phyloP scores from a whole-genome alignment of 257 asterid genomes.

The Handroanthus guayacan region DNA sequence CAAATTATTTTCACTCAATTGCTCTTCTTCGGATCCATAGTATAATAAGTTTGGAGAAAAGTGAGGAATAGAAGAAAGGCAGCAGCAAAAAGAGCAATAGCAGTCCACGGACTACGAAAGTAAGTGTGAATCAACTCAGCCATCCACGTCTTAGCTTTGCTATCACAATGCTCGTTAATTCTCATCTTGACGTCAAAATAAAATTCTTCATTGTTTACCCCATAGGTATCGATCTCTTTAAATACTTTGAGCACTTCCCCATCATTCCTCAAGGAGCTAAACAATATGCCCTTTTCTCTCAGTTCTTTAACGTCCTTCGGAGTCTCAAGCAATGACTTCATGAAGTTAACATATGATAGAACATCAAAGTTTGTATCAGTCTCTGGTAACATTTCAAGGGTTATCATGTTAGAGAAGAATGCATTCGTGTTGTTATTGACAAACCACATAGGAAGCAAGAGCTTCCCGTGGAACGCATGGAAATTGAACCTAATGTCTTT shows the following conservation, averaged over 20 bases:
- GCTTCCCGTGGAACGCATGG: not conserved
- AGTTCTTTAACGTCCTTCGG: slow-evolving; percentile 40
- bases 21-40: not conserved
- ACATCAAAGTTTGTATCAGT: slow-evolving; percentile 25
- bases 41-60: slow-evolving; percentile 25
- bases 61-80: slow-evolving; percentile 36
- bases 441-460: slow-evolving; percentile 9
- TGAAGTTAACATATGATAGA: slow-evolving; percentile 41
- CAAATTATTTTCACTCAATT: not conserved
- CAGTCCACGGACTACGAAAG: slow-evolving; percentile 52
- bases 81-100: slow-evolving; percentile 43
- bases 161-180: slow-evolving; percentile 22
- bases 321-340: slow-evolving; percentile 44
- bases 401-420: slow-evolving; percentile 41
- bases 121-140: slow-evolving; percentile 45
- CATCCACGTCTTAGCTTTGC: slow-evolving; percentile 30
- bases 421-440: not conserved
- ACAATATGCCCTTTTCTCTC: slow-evolving; percentile 37
- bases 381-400: slow-evolving; percentile 41
- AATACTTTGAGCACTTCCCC: slow-evolving; percentile 44
- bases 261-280: slow-evolving; percentile 36
- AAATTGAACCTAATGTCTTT: slow-evolving; percentile 23
- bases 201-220: slow-evolving; percentile 7
- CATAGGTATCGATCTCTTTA: slow-evolving; percentile 40
- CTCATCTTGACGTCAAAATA: slow-evolving; percentile 30